Evolutionary conservation across 768 basidiomycete genomes (phyloP).

Genomic region (Suillus bovinus): DNA sequence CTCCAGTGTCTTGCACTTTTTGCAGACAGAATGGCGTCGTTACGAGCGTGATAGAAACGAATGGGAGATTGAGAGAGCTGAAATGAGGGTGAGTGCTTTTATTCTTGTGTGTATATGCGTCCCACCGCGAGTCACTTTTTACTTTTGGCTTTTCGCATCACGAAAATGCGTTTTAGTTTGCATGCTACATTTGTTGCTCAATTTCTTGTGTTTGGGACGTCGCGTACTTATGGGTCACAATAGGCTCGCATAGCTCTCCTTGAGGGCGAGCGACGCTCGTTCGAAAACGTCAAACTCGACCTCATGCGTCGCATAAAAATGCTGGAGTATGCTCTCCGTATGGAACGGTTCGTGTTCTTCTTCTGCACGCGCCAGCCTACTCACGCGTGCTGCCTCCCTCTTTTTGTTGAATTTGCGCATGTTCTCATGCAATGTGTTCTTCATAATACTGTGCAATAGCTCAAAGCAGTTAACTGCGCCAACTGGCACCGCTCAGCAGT

Average conservation of each 20-base stretch:
- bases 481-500: conserved; percentile 56
- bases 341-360: conserved; percentile 79
- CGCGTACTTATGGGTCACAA: conserved; percentile 21
- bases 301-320: conserved; percentile 97
- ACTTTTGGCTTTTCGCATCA: neutral
- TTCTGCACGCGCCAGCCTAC: conserved; percentile 7
- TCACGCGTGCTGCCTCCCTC: conserved; percentile 11
- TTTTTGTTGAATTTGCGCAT: neutral
- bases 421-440: conserved; percentile 37
- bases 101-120: neutral
- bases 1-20: conserved; percentile 92
- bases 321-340: conserved; percentile 95
- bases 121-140: conserved; percentile 1
- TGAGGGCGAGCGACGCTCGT: conserved; percentile 95
- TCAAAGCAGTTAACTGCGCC: conserved; percentile 75
- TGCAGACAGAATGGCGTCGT: conserved; percentile 97
- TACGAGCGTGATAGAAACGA: conserved; percentile 99
- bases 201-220: conserved; percentile 27
- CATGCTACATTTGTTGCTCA: neutral
- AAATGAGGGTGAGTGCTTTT: conserved; percentile 83
- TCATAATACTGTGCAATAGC: conserved; percentile 38
- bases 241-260: conserved; percentile 96
- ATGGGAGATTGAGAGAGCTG: conserved; percentile 99
- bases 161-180: neutral
- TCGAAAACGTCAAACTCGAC: conserved; percentile 96